Evolutionary conservation across 768 basidiomycete genomes (phyloP).

Genomic region (Lyophyllum decastes): DNA sequence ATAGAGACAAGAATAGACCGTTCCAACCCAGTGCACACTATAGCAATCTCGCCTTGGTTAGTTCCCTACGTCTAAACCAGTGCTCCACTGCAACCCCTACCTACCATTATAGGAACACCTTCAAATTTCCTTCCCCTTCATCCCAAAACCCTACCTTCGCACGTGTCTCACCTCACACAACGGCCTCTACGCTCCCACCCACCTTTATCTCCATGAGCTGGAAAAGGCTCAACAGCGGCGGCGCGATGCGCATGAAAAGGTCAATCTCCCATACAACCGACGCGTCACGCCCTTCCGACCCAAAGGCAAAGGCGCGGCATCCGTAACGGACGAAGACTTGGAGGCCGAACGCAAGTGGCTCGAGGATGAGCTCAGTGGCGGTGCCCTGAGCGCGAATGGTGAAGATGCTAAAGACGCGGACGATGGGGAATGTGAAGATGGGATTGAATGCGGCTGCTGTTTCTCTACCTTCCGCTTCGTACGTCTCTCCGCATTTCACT

Average conservation of each 20-base stretch:
- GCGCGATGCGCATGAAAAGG: constrained; percentile 14
- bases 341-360: constrained; percentile 49
- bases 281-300: constrained; percentile 29
- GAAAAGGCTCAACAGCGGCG: constrained; percentile 29
- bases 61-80: no score
- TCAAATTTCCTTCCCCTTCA: constrained; percentile 54
- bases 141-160: constrained; percentile 58
- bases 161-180: constrained; percentile 36
- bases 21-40: constrained; percentile 48
- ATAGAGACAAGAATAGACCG: constrained; percentile 46
- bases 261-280: constrained; percentile 35
- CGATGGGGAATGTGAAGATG: constrained; percentile 39
- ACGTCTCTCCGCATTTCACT: constrained; percentile 27
- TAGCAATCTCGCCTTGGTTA: constrained; percentile 51
- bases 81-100: no score
- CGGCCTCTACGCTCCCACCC: constrained; percentile 66
- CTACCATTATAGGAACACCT: constrained; percentile 55
- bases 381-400: constrained; percentile 24
- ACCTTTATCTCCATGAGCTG: constrained; percentile 44
- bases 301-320: constrained; percentile 28
- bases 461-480: constrained; percentile 75
- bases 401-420: constrained; percentile 17
- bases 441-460: constrained; percentile 89
- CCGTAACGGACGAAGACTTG: constrained; percentile 44
- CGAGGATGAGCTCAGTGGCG: constrained; percentile 24